A percentile compares a stretch with the other conserved stretches of the same genome.
Conservation (phyloP, 116 monocot species). For the Papilionanthe hybrid region DNA sequence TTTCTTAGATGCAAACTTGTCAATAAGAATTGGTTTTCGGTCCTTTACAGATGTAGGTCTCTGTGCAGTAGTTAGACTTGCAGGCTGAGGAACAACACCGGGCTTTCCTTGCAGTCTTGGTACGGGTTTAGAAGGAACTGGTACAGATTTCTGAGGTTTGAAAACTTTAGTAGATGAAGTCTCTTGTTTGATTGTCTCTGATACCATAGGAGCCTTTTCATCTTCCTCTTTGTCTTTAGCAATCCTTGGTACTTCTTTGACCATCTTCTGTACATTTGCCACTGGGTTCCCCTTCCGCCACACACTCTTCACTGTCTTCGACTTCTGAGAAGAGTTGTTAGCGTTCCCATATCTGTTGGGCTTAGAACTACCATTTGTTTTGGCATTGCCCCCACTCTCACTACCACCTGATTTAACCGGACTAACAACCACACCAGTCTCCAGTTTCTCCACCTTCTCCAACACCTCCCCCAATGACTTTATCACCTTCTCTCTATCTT, state of each 20-base stretch:
- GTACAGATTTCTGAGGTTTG: constrained; percentile 10
- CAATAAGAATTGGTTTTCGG: constrained; percentile 73
- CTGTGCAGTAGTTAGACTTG: constrained; percentile 21
- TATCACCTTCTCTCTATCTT: constrained; percentile 60
- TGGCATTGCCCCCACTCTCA: constrained; percentile 20
- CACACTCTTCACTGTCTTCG: constrained; percentile 82
- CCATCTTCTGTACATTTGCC: constrained; percentile 53
- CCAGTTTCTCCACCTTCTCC: constrained; percentile 80
- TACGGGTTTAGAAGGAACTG: constrained; percentile 24
- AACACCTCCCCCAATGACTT: constrained; percentile 77
- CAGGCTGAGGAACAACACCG: constrained; percentile 25
- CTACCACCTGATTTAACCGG: constrained; percentile 25
- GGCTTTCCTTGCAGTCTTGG: constrained; percentile 59
- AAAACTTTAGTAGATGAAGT: constrained; percentile 16
- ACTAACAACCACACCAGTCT: constrained; percentile 19
- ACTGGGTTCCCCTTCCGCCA: constrained; percentile 93
- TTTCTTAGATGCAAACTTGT: constrained; percentile 72
- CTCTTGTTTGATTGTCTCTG: not conserved
- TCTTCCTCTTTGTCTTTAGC: constrained; percentile 28
- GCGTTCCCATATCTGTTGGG: constrained; percentile 13
- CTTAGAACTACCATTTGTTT: constrained; percentile 17
- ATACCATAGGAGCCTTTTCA: constrained; percentile 7
- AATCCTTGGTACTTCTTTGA: constrained; percentile 46
- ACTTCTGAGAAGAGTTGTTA: constrained; percentile 28
- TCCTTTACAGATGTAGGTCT: constrained; percentile 29